phyloP scores from a whole-genome alignment of 306 rosid genomes.

The Hylodesmum podocarpum region DNA sequence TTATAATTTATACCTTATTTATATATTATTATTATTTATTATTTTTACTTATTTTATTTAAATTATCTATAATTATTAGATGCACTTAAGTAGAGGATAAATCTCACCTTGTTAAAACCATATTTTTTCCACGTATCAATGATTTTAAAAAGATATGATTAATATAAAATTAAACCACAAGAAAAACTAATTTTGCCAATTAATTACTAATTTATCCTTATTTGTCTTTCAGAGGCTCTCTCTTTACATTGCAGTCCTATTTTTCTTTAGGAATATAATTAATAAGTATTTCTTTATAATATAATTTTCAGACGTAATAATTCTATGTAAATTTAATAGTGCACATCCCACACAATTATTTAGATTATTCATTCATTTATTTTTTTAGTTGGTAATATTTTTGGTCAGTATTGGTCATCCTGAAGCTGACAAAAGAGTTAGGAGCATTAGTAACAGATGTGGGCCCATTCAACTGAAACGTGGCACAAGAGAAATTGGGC shows the following conservation, averaged over 20 bases:
- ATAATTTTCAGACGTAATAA: neutral
- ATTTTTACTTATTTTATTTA: too few relatives aligned
- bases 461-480: constrained; percentile 43
- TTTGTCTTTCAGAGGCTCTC: neutral
- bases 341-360: neutral
- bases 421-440: neutral
- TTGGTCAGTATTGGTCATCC: neutral
- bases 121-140: too few relatives aligned
- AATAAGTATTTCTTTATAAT: too few relatives aligned
- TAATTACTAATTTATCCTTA: neutral
- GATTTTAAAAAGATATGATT: neutral
- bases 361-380: neutral
- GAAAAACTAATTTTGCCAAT: neutral
- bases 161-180: neutral
- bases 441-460: neutral
- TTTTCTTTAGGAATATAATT: neutral
- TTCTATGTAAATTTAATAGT: too few relatives aligned
- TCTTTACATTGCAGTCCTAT: neutral
- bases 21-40: too few relatives aligned
- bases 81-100: too few relatives aligned
- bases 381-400: neutral
- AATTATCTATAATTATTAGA: too few relatives aligned
- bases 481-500: constrained; percentile 66
- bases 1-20: too few relatives aligned
- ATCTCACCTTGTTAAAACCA: too few relatives aligned